Percentiles rank a stretch among this genome's conserved stretches.
Evolutionary conservation across 768 basidiomycete genomes (phyloP).

Genomic region (Cyclocybe aegerita): DNA sequence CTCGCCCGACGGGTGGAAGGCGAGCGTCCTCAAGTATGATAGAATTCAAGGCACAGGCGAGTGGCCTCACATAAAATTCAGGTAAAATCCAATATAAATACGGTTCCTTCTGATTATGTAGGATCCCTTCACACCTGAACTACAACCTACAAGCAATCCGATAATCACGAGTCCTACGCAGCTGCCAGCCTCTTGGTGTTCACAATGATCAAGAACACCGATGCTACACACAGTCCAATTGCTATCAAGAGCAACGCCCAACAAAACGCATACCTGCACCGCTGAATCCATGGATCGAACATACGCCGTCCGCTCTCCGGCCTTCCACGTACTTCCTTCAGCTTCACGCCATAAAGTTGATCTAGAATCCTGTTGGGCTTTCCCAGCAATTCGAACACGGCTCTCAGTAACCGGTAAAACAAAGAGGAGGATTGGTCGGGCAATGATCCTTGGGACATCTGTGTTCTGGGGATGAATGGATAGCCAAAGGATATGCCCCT

Average conservation of each 20-base stretch:
- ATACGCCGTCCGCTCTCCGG: conserved; percentile 45
- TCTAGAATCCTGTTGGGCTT: conserved; percentile 46
- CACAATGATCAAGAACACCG: conserved; percentile 40
- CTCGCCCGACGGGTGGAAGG: too few species aligned
- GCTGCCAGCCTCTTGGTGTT: conserved; percentile 33
- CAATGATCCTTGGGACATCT: conserved; percentile 24
- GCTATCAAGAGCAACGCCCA: conserved; percentile 46
- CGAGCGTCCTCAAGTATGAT: too few species aligned
- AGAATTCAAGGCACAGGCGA: too few species aligned
- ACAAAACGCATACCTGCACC: conserved; percentile 57
- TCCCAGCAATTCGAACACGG: conserved; percentile 32
- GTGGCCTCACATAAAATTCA: too few species aligned
- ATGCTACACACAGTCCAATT: conserved; percentile 36
- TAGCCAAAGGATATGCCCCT: conserved; percentile 54
- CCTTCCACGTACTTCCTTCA: conserved; percentile 41
- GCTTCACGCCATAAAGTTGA: conserved; percentile 42
- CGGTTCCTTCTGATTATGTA: too few species aligned
- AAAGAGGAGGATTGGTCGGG: conserved; percentile 3
- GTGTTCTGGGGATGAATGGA: conserved; percentile 57
- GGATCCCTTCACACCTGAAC: too few species aligned
- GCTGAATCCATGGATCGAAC: conserved; percentile 60
- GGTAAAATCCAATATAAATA: too few species aligned
- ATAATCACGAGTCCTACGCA: too few species aligned
- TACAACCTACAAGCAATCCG: too few species aligned
- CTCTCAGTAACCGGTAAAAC: conserved; percentile 12